Evolutionary conservation across 768 basidiomycete genomes (phyloP), one percentile per base, ranked within the genome.

Genomic region (Collybia mongolica): DNA sequence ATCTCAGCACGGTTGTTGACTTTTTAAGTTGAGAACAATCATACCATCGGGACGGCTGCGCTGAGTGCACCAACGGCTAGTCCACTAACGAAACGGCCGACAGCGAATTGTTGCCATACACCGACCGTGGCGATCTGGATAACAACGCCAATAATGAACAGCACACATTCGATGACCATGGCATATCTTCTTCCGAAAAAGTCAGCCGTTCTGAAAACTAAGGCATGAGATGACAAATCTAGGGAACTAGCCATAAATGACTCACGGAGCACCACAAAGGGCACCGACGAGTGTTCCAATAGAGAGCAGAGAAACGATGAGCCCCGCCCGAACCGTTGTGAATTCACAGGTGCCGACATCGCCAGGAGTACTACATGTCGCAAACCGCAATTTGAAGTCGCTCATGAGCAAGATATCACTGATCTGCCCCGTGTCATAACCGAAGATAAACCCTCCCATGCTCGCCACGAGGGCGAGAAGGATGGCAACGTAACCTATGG

Each of bases 381-480:
- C 85, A 59, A 91, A 89, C 12, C 87, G 81, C 8, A 72, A 66
- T 29, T 76, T 67, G 64, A 88, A 88, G 65, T 87, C 83, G 9
- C 75, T 62, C 85, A 90, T 88, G 65, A 88, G 68, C 22, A 88
- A 69, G 56, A 91, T 86, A 61, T 86, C 85, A 45, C 83, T 83
- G 54, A 91, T 90, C 64, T 90, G 88, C 20, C 87, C 87, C 11
- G 85, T 88, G 63, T 88, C 84, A 55, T 86, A 86, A 47, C 80
- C 81, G 48, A 82, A 82, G 53, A 82, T 81, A 65, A 82, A 81
- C 41, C 87, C 86, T 49, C 86, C 87, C 76, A 88, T 86, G 44
- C 79, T 81, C 29, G 86, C 83, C 29, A 90, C 63, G 49, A 86
- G 59, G 57, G 86, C 86, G 44, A 88, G 69, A 71, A 81, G 75